A percentile compares a stretch with the other conserved stretches of the same genome.
phyloP scores from a whole-genome alignment of 192 early-diverging fungal genomes.

The Linnemannia schmuckeri region DNA sequence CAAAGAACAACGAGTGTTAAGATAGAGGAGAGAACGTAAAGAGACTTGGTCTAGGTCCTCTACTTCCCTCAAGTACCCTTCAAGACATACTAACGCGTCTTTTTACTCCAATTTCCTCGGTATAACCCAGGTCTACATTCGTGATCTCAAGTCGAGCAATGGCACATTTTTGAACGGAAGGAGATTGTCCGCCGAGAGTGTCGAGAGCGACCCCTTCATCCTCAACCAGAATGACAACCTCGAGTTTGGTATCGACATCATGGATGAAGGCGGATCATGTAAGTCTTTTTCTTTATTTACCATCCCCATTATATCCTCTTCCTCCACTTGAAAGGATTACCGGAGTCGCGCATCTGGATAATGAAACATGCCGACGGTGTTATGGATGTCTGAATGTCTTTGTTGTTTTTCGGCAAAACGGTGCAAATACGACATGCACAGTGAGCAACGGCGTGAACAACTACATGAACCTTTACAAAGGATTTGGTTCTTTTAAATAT shows the following conservation, averaged over 20 bases:
- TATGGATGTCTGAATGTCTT: too few species aligned
- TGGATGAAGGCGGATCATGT: slow-evolving; percentile 75
- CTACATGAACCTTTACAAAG: background rate
- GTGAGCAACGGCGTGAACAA: too few species aligned
- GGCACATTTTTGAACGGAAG: slow-evolving; percentile 85
- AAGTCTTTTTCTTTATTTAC: slow-evolving; percentile 10
- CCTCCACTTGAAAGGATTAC: background rate
- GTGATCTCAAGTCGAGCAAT: slow-evolving; percentile 83
- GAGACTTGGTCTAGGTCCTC: background rate
- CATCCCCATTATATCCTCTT: background rate
- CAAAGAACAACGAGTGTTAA: background rate
- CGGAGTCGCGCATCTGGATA: background rate
- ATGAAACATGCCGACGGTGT: background rate
- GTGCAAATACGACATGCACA: too few species aligned
- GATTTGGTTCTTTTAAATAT: too few species aligned
- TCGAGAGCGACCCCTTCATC: slow-evolving; percentile 68
- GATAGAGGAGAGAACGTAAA: background rate
- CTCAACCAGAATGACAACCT: slow-evolving; percentile 72
- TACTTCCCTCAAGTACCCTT: background rate
- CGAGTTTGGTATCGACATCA: slow-evolving; percentile 87
- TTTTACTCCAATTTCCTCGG: background rate
- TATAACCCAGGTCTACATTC: slow-evolving; percentile 69
- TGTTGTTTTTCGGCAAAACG: too few species aligned
- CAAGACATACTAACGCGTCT: background rate
- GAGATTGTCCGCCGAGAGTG: slow-evolving; percentile 74